Evolutionary conservation across 2,329 filamentous ascomycete species (phyloP).

Genomic region (Fusarium buharicum): DNA sequence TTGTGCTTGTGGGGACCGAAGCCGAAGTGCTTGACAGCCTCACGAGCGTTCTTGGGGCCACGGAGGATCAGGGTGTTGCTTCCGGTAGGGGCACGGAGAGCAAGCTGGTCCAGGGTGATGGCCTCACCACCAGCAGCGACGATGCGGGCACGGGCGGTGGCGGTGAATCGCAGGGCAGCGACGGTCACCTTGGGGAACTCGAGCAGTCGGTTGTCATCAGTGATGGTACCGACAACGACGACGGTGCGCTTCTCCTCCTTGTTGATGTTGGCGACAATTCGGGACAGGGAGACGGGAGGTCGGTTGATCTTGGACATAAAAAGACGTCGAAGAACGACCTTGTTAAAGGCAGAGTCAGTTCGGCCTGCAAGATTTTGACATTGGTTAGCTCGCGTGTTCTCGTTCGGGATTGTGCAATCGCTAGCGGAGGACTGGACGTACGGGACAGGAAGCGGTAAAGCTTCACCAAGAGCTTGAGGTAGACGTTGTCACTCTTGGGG

Average conservation of each 20-base stretch:
- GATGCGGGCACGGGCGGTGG: constrained; percentile 94
- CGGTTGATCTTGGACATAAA: constrained; percentile 99
- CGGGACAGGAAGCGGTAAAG: constrained; percentile 96
- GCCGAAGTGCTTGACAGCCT: constrained; percentile 99
- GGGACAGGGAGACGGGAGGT: constrained; percentile 91
- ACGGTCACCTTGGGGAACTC: constrained; percentile 91
- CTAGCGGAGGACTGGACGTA: constrained; percentile 65
- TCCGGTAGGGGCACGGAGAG: constrained; percentile 92
- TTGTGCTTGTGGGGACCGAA: constrained; percentile 98
- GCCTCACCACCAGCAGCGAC: constrained; percentile 92
- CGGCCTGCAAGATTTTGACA: constrained; percentile 69
- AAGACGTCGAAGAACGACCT: constrained; percentile 94
- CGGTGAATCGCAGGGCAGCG: constrained; percentile 95
- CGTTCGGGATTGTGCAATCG: neutral
- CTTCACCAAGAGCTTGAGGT: constrained; percentile 97
- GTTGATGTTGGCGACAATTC: constrained; percentile 78
- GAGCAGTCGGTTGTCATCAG: constrained; percentile 95
- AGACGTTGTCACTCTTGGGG: constrained; percentile 98
- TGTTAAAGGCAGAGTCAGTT: constrained; percentile 98
- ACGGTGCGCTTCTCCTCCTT: constrained; percentile 84
- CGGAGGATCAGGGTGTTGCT: constrained; percentile 97
- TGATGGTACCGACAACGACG: constrained; percentile 93
- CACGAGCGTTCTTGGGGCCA: constrained; percentile 97
- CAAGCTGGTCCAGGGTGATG: constrained; percentile 96
- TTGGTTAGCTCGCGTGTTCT: constrained; percentile 21